These are phyloP conservation scores for Gracilariopsis chorda DNA, from an alignment of 23 red algal species.

Conservation along the genomic window DNA sequence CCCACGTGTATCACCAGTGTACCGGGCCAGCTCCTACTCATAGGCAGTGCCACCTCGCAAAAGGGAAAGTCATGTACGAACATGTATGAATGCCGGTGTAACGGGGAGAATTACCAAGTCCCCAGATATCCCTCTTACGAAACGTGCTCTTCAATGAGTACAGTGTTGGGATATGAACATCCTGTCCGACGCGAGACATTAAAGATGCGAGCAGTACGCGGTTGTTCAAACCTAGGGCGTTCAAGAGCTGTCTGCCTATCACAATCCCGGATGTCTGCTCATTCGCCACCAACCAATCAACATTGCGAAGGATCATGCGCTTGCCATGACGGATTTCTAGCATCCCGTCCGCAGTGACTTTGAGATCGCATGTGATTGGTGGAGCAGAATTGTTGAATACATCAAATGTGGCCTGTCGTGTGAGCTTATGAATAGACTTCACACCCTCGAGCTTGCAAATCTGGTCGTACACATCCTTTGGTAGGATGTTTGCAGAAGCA, in stretches of 20 bases:
- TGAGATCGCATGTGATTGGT: background rate
- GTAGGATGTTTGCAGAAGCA: slow-evolving; percentile 5
- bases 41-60: too few species aligned
- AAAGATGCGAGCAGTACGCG: too few species aligned
- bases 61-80: too few species aligned
- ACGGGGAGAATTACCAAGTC: too few species aligned
- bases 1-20: too few species aligned
- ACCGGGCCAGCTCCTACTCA: too few species aligned
- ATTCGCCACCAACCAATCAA: background rate
- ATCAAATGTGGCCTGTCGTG: background rate
- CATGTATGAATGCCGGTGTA: too few species aligned
- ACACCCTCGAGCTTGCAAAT: background rate
- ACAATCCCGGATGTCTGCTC: background rate
- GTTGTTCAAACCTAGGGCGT: slow-evolving; percentile 13
- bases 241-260: background rate
- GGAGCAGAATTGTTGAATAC: background rate
- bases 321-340: background rate
- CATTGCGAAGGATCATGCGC: background rate
- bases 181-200: too few species aligned
- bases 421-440: background rate
- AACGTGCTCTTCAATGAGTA: too few species aligned
- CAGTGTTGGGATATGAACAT: too few species aligned
- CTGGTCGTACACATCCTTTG: background rate
- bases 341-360: background rate
- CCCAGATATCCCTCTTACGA: too few species aligned